A percentile compares a stretch with the other conserved stretches of the same genome.
Evolutionary conservation across 345 rosid species (phyloP).

Genomic region (Orychophragmus violaceus): DNA sequence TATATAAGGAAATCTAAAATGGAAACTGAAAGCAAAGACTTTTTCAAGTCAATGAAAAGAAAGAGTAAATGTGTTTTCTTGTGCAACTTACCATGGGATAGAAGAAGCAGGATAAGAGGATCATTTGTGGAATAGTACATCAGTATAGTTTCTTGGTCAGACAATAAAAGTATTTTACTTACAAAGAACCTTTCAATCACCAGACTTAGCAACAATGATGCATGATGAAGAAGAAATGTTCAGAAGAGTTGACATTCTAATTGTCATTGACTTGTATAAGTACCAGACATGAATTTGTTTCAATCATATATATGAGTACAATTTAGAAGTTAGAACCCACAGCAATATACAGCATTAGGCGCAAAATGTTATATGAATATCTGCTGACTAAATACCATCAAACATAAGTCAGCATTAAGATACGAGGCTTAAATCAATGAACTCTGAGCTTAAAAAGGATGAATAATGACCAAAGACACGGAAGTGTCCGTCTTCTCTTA

Average conservation of each 20-base stretch:
- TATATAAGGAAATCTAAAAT: no score
- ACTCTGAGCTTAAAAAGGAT: not conserved
- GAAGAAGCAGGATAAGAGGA: not conserved
- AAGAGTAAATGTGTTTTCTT: no score
- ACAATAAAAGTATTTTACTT: no score
- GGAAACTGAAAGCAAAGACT: no score
- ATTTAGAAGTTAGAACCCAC: not conserved
- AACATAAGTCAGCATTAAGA: not conserved
- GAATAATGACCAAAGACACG: not conserved
- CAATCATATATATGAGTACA: not conserved
- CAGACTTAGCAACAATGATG: not conserved
- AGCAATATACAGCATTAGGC: not conserved
- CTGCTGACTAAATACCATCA: not conserved
- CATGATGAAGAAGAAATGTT: constrained; percentile 9
- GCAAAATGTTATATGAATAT: no score
- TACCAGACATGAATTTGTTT: not conserved
- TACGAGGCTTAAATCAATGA: not conserved
- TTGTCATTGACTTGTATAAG: not conserved
- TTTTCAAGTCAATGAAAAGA: no score
- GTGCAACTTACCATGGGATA: not conserved
- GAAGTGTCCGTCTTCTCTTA: no score
- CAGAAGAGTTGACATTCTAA: constrained; percentile 12
- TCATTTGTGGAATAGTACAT: no score
- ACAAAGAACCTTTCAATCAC: not conserved
- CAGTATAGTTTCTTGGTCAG: no score